These are phyloP conservation scores for Fusarium sp. DNA, from an alignment of 2,329 filamentous ascomycete species.

Conservation along the genomic window DNA sequence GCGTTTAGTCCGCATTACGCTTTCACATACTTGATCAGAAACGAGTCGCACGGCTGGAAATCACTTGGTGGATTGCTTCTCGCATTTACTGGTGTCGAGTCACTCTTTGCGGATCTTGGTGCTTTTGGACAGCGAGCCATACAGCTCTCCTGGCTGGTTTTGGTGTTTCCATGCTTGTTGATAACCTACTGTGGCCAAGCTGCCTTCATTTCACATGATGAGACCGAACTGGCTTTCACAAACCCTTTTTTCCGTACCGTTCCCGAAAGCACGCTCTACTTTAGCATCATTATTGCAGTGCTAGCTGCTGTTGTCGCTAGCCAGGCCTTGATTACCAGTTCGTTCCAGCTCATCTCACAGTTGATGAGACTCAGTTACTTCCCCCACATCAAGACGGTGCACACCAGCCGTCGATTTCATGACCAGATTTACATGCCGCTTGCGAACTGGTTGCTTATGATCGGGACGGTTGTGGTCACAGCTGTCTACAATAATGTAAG, in stretches of 20 bases:
- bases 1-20: constrained; percentile 71
- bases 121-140: constrained; percentile 79
- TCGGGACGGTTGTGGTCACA: constrained; percentile 80
- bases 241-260: constrained; percentile 82
- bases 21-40: constrained; percentile 70
- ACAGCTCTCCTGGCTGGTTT: constrained; percentile 78
- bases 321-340: constrained; percentile 82
- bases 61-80: constrained; percentile 78
- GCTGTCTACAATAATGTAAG: constrained; percentile 77
- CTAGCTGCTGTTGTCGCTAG: constrained; percentile 80
- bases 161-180: constrained; percentile 74
- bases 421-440: constrained; percentile 82
- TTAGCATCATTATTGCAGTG: constrained; percentile 75
- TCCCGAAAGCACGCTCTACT: constrained; percentile 76
- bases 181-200: constrained; percentile 80
- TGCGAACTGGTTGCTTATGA: constrained; percentile 82
- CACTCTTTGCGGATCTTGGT: constrained; percentile 81
- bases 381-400: constrained; percentile 79
- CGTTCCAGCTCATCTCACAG: constrained; percentile 77
- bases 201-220: constrained; percentile 73
- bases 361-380: constrained; percentile 80
- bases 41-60: constrained; percentile 71
- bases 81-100: constrained; percentile 83
- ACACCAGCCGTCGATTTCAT: constrained; percentile 77
- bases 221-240: constrained; percentile 56